Evolutionary conservation across 2,329 filamentous ascomycete genomes (phyloP), one percentile per base, ranked within the genome.

Genomic region (Davidsoniella eucalypti): DNA sequence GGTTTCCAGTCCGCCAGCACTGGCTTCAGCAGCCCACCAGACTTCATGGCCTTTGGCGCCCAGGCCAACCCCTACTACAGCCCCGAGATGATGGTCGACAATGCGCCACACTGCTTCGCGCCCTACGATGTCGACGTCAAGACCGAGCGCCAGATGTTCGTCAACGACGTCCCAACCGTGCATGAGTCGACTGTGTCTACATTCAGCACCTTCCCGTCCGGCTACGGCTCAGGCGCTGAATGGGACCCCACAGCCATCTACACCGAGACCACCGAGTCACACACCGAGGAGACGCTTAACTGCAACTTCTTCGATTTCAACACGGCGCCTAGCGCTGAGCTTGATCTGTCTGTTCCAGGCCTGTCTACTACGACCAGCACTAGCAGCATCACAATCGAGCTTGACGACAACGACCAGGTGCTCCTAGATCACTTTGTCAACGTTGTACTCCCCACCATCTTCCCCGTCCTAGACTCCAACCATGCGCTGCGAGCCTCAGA

Each of bases 121-220:
- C 87, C 88, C 0, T 95, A 93, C 63, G 90, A 95, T 65, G 81
- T 95, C 54, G 90, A 95, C 63, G 84, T 96, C 69, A 94, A 90
- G 73, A 95, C 88, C 1, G 90, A 95, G 68, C 76, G 86, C 56
- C 87, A 95, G 58, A 87, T 93, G 71, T 94, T 85, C 64, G 80
- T 95, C 65, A 87, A 95, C 60, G 85, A 95, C 61, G 75, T 94
- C 51, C 87, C 86, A 4, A 84, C 87, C 12, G 72, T 90, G 54
- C 74, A 80, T 57, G 88, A 95, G 65, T 94, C 87, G 10, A 86
- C 86, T 29, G 81, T 87, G 37, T 93, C 88, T 0, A 94, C 87
- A 21, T 95, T 94, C 66, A 94, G 82, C 73, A 88, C 86, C n/a
- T 92, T 80, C 18, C 87, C 87, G 14, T 84, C 85, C 26, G 78